These are phyloP conservation scores for Yamadazyma mexicana DNA, from an alignment of 1,139 yeast species.

Conservation along the genomic window DNA sequence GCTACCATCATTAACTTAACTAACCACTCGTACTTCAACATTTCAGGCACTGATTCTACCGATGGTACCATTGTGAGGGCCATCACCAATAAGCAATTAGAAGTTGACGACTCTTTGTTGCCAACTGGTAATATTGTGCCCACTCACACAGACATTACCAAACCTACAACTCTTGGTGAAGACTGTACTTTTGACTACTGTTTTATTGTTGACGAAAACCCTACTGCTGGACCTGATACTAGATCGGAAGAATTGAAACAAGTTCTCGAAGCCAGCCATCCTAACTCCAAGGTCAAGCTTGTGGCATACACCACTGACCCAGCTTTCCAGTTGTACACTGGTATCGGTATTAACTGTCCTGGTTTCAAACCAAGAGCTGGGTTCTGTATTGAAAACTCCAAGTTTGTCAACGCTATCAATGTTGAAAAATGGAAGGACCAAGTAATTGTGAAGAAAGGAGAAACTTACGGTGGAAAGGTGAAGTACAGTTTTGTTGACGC, in stretches of 20 bases:
- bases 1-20: conserved; percentile 60
- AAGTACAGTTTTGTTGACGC: conserved; percentile 26
- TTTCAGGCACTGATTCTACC: conserved; percentile 25
- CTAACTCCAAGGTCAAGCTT: conserved; percentile 43
- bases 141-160: conserved; percentile 20
- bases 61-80: conserved; percentile 37
- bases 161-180: conserved; percentile 22
- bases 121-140: conserved; percentile 54
- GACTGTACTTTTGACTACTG: conserved; percentile 49
- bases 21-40: conserved; percentile 63
- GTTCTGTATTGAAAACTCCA: conserved; percentile 63
- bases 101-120: conserved; percentile 35
- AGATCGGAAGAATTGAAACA: conserved; percentile 34
- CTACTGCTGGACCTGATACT: conserved; percentile 38
- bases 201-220: conserved; percentile 42
- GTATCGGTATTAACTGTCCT: conserved; percentile 47
- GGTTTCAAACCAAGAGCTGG: conserved; percentile 52
- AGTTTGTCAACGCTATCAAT: conserved; percentile 60
- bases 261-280: conserved; percentile 49
- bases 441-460: conserved; percentile 54
- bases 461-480: conserved; percentile 54
- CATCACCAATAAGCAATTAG: conserved; percentile 32
- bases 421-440: conserved; percentile 47
- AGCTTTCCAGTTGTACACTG: conserved; percentile 67
- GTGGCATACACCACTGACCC: conserved; percentile 63